These are phyloP conservation scores for Dictyostelium intermedium DNA, from an alignment of 78 protist genomes.

Conservation along the genomic window DNA sequence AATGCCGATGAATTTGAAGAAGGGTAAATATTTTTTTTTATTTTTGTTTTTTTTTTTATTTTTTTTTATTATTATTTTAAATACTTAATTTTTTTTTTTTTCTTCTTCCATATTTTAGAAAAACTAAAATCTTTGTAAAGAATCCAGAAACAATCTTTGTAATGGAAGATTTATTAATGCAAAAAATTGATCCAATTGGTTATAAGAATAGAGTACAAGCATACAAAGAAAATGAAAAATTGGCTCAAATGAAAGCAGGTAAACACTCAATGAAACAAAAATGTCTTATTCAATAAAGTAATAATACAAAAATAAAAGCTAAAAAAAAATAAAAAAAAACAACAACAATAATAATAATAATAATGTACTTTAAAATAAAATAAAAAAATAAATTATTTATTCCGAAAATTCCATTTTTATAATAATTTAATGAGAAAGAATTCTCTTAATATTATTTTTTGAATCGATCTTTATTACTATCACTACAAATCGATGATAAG, in stretches of 20 bases:
- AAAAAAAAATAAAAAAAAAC: background rate
- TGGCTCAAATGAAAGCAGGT: conserved; percentile 73
- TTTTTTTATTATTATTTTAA: background rate
- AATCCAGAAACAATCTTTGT: conserved; percentile 83
- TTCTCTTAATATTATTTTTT: too few species aligned
- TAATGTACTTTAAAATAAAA: background rate
- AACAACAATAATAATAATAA: background rate
- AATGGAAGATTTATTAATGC: conserved; percentile 79
- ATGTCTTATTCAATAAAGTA: conserved; percentile 72
- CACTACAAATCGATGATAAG: too few species aligned
- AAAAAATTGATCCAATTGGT: conserved; percentile 82
- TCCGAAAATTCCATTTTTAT: too few species aligned
- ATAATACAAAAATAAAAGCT: background rate
- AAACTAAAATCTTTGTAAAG: conserved; percentile 77
- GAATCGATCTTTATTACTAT: too few species aligned
- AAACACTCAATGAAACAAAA: conserved; percentile 65
- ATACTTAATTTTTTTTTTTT: too few species aligned
- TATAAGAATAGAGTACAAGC: conserved; percentile 73
- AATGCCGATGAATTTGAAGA: conserved; percentile 74
- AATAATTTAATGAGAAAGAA: too few species aligned
- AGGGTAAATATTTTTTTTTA: conserved; percentile 1
- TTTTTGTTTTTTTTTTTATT: background rate
- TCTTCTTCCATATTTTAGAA: background rate
- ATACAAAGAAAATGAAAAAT: conserved; percentile 78
- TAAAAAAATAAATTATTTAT: too few species aligned